A percentile compares a stretch with the other conserved stretches of the same genome.
phyloP scores from a whole-genome alignment of 2,329 filamentous ascomycete species.

The Aureobasidium zeae region DNA sequence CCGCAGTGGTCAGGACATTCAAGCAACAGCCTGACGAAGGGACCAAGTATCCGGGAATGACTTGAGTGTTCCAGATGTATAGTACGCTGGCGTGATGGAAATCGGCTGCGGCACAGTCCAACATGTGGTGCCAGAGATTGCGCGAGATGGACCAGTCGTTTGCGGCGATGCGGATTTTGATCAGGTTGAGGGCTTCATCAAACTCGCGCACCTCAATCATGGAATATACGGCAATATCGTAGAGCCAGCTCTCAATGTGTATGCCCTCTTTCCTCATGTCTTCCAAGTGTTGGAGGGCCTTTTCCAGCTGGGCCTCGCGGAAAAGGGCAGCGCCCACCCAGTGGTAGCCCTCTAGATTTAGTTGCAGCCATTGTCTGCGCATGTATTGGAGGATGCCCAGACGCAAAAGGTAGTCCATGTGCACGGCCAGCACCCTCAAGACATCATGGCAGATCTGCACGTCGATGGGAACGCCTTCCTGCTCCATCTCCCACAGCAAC shows the following conservation, averaged over 20 bases:
- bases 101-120: conserved; percentile 63
- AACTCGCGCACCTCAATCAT: conserved; percentile 64
- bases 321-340: conserved; percentile 65
- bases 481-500: conserved; percentile 65
- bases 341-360: conserved; percentile 54
- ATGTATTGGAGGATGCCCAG: conserved; percentile 63
- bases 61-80: conserved; percentile 62
- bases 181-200: conserved; percentile 64
- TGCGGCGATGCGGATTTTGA: conserved; percentile 48
- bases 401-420: conserved; percentile 75
- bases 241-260: conserved; percentile 60
- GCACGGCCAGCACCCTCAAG: conserved; percentile 65
- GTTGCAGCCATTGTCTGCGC: conserved; percentile 60
- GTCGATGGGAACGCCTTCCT: conserved; percentile 53
- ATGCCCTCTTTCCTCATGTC: conserved; percentile 51
- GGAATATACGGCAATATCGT: conserved; percentile 65
- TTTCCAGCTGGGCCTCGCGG: conserved; percentile 72
- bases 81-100: conserved; percentile 51
- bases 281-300: conserved; percentile 63
- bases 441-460: conserved; percentile 60
- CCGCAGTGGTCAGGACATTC: conserved; percentile 62
- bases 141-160: conserved; percentile 36
- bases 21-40: conserved; percentile 57
- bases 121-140: conserved; percentile 57
- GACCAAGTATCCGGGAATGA: conserved; percentile 50